Evolutionary conservation across 768 basidiomycete genomes (phyloP).

Genomic region (Auricularia auricula-judae): DNA sequence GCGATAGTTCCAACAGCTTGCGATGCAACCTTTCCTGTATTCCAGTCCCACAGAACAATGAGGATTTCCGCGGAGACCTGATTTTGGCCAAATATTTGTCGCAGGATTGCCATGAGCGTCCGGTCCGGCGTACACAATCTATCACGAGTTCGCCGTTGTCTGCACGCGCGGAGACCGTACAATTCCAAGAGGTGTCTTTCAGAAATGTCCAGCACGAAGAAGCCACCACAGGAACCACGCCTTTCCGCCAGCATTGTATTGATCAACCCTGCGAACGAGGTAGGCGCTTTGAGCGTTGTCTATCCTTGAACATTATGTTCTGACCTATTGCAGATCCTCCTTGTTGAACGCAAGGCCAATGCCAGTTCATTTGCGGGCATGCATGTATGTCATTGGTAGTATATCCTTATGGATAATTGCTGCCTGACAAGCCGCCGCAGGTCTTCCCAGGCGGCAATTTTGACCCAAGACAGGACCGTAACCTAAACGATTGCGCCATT

Average conservation of each 20-base stretch:
- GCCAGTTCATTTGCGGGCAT: slow-evolving; percentile 3
- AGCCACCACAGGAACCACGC: slow-evolving; percentile 27
- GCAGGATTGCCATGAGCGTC: too few relatives aligned
- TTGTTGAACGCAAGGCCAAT: not conserved
- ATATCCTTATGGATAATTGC: not conserved
- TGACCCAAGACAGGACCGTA: slow-evolving; percentile 48
- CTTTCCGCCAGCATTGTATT: slow-evolving; percentile 60
- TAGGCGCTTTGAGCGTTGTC: slow-evolving; percentile 59
- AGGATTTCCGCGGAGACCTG: too few relatives aligned
- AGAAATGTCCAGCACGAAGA: not conserved
- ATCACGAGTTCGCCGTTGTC: too few relatives aligned
- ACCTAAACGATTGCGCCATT: slow-evolving; percentile 51
- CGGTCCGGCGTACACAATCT: too few relatives aligned
- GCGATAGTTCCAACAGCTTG: too few relatives aligned
- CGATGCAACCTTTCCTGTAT: too few relatives aligned
- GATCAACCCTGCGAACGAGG: slow-evolving; percentile 54
- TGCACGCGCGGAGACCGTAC: too few relatives aligned
- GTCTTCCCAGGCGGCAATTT: slow-evolving; percentile 71
- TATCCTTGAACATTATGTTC: slow-evolving; percentile 22
- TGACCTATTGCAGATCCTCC: not conserved
- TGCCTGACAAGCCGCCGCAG: slow-evolving; percentile 23
- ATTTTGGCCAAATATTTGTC: too few relatives aligned
- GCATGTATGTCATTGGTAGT: not conserved
- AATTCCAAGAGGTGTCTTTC: not conserved
- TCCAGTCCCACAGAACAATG: too few relatives aligned